Base-by-base conservation (phyloP, 768 basidiomycete genomes). In the Psilocybe cyanescens region DNA sequence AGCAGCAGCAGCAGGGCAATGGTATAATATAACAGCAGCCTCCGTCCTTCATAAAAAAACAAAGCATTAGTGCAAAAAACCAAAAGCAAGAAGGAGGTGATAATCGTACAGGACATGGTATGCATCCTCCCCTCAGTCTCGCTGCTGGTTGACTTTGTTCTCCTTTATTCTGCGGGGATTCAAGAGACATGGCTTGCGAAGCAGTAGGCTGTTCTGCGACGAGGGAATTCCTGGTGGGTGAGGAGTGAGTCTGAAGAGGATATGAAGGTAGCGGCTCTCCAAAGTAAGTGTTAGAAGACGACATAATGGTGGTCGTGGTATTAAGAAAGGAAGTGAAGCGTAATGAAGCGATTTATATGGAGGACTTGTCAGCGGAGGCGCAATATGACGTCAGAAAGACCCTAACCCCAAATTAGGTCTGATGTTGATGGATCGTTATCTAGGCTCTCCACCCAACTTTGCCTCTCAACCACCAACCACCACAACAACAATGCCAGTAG, bases 401-500 rank as follows among this genome's bases (percentile, higher is more conserved):
- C 61, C 52, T 58, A 57, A 62, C 55, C 56, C 46, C 30, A 58
- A 50, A 16, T 12, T 58, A 37, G 56, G 31, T 12, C 17, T 44
- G 28, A 37, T 51, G 30, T 45, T 58, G 72, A 72, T 54, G 71
- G 64, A 62, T 64, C 64, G 60, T 63, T 61, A 67, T 68, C 69
- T 45, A 41, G 31, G 33, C 46, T 50, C 17, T 37, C 29, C 14
- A 49, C 52, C 19, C 29, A 41, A 14, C 47, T 53, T 28, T 53
- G 57, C 54, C 59, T 48, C 37, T 64, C 65, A 30, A 30, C 48
- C 55, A 35, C 54, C 58, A 47, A 59, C 62, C 55, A 62, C 49
- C 24, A 57, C 65, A 37, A 60, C 68, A 46, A 78, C 62, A 35
- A 70, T 75, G 84, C 84, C 85, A 46, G 79, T 81, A 31, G 64